These are phyloP conservation scores for Racocetra persica DNA, from an alignment of 371 early-diverging fungal genomes.

Conservation along the genomic window DNA sequence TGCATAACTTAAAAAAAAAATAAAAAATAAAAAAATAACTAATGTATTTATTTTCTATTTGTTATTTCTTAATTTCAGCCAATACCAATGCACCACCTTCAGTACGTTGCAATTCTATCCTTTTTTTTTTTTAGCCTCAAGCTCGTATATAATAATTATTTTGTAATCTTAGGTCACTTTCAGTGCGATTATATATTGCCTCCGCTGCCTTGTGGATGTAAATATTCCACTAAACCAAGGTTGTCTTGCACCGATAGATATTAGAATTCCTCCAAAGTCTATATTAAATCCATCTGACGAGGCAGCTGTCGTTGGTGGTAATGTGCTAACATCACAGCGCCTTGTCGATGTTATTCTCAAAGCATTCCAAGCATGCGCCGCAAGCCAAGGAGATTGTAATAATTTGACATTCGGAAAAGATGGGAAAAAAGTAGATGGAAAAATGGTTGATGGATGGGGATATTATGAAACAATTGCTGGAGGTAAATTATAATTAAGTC, in stretches of 20 bases:
- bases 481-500: constrained; percentile 48
- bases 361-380: constrained; percentile 92
- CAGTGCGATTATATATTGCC: constrained; percentile 93
- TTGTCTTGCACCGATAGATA: constrained; percentile 84
- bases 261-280: constrained; percentile 79
- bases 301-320: constrained; percentile 97
- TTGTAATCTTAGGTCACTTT: constrained; percentile 69
- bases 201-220: constrained; percentile 86
- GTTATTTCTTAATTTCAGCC: not conserved
- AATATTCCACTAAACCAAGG: constrained; percentile 97
- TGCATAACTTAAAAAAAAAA: not conserved
- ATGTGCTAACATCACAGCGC: constrained; percentile 94
- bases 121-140: constrained; percentile 14
- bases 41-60: not conserved
- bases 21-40: not conserved
- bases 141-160: constrained; percentile 43
- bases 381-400: constrained; percentile 95
- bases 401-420: constrained; percentile 94
- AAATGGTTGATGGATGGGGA: constrained; percentile 81
- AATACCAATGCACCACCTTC: constrained; percentile 74
- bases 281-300: constrained; percentile 81
- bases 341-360: constrained; percentile 91
- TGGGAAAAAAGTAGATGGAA: constrained; percentile 60
- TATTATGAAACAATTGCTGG: constrained; percentile 97
- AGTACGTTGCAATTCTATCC: constrained; percentile 48